Conservation (phyloP, 768 basidiomycete species). For the Rhizopogon rudus region DNA sequence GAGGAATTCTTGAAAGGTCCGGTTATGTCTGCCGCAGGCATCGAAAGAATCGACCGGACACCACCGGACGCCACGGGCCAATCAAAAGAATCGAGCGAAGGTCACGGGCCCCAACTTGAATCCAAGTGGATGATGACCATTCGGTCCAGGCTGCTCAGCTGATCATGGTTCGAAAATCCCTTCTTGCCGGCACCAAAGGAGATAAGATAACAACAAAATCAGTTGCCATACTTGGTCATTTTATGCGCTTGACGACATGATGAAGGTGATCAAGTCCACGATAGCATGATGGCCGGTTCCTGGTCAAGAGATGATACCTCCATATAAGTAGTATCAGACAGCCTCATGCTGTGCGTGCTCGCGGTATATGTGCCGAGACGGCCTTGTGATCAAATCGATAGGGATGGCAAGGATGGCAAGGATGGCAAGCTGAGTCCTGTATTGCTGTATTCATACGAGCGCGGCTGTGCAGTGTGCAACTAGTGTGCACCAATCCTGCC, state of each 20-base stretch:
- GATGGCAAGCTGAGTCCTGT: neutral
- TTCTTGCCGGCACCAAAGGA: neutral
- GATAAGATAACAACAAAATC: neutral
- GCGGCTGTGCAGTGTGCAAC: neutral
- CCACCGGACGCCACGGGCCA: neutral
- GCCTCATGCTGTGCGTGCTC: neutral
- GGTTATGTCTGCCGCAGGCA: neutral
- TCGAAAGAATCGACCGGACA: neutral
- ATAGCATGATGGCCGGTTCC: slow-evolving; percentile 2
- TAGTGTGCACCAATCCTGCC: neutral
- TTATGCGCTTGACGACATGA: neutral
- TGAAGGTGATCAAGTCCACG: slow-evolving; percentile 9
- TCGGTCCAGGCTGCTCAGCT: neutral
- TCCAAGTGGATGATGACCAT: neutral
- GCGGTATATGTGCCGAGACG: neutral
- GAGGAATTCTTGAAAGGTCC: neutral
- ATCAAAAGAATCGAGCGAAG: neutral
- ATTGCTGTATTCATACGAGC: neutral
- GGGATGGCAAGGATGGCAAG: neutral
- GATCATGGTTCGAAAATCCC: neutral
- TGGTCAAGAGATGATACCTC: neutral
- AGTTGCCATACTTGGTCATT: neutral
- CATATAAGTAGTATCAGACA: neutral
- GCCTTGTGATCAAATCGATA: neutral
- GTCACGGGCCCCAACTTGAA: neutral